These are phyloP conservation scores for Fraxinus sp. DNA, from an alignment of 305 asterid genomes.

Conservation along the genomic window DNA sequence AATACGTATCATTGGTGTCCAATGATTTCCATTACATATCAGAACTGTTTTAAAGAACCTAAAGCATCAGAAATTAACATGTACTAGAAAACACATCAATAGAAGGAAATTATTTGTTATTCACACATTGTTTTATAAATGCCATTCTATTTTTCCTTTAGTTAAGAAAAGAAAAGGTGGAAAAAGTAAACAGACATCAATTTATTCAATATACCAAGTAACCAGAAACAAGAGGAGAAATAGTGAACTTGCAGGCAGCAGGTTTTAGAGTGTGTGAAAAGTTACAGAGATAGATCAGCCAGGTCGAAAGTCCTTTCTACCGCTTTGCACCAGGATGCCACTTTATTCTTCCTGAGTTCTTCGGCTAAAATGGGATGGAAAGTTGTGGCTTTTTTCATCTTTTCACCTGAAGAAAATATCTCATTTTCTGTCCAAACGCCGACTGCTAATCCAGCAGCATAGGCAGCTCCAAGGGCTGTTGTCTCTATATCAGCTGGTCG, in stretches of 20 bases:
- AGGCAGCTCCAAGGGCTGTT: conserved; percentile 94
- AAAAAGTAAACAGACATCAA: background rate
- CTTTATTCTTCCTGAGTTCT: conserved; percentile 63
- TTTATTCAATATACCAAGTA: background rate
- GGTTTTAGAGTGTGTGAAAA: too few relatives aligned
- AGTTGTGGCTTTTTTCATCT: conserved; percentile 41
- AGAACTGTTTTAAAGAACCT: background rate
- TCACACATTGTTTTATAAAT: background rate
- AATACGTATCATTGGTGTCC: background rate
- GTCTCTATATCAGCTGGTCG: conserved; percentile 81
- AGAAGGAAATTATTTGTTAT: background rate
- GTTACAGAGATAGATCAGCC: conserved; percentile 76
- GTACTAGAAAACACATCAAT: background rate
- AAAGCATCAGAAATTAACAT: background rate
- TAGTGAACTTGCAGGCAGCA: background rate
- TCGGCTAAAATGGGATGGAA: conserved; percentile 53
- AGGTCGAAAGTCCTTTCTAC: conserved; percentile 72
- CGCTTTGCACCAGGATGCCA: conserved; percentile 90
- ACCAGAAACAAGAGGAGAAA: background rate
- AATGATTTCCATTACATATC: background rate
- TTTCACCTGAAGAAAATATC: conserved; percentile 59
- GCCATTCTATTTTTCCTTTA: background rate
- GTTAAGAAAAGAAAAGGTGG: background rate
- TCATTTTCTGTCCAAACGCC: conserved; percentile 76
- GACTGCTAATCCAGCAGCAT: conserved; percentile 89